Evolutionary conservation across 495 filamentous ascomycete species (phyloP), one percentile per base, ranked within the genome.

Genomic region (Hapsidospora chrysogenum): DNA sequence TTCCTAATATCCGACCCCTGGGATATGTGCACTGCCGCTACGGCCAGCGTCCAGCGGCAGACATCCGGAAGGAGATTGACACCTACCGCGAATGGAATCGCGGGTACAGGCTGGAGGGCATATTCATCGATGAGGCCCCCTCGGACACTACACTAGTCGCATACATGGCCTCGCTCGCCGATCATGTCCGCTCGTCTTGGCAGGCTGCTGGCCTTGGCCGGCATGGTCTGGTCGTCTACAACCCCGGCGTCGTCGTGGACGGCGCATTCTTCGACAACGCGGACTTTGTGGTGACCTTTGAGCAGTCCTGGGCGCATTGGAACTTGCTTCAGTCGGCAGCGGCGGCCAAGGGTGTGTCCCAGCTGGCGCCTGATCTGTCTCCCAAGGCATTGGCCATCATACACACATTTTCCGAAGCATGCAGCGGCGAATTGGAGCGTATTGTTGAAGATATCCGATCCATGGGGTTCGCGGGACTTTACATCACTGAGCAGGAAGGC

Each of bases 11-110:
- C 11, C 55, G 46, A 9, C 54, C 70, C 4, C 42, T 74, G 29
- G 70, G 70, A 9, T 74, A 74, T 44, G 63, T 74, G 26, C 54
- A 60, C 31, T 71, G 62, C 16, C 54, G 53, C 23, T 74, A 64
- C 36, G 58, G 61, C 6, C 45, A 52, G 17, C 54, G 68, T 17
- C 49, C 60, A n/a, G 38, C 60, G 8, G 51, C 41, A 11, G 37
- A 53, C 11, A 48, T 66, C 15, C 46, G 52, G 29, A 40, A 39
- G 23, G 69, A 74, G 42, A 55, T 72, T 29, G 43, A 52, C 19
- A 57, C 54, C 13, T 72, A 69, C 34, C 53, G 61, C 14, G 52
- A 47, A 7, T 72, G 67, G 67, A 49, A 57, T 19, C 49, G 36
- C 17, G 45, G 49, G 36, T 50, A 53, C 18, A 53, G 42, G 11